Base-by-base conservation (phyloP, 352 stramenopile genomes). In the Phytopythium ostracodes region DNA sequence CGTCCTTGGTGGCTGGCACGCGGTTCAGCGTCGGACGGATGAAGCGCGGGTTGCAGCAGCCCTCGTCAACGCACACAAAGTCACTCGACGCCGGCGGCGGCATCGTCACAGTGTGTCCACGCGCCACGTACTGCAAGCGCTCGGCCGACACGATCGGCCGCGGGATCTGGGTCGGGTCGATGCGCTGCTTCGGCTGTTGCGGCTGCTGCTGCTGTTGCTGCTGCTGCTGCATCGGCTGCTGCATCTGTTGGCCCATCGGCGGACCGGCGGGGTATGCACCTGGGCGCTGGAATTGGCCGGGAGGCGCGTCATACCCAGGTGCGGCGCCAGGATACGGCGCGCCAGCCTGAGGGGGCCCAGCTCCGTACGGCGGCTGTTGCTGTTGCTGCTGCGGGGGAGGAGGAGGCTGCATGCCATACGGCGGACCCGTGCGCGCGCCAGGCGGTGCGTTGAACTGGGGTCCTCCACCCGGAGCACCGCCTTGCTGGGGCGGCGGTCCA, bases 21-120 rank as follows among this genome's bases (percentile, higher is more conserved):
- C 94, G 87, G 60, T 94, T 93, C 22, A 96, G 70, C 35, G 88
- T 94, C 56, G 85, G 87, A 9, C 88, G 88, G 59, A 96, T 96
- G 59, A 95, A 96, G 10, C 87, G 84, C n/a, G 88, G 88, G 68
- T 92, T 95, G 60, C 82, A 92, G 59, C 84, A 94, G 49, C 88
- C 88, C 72, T 95, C 86, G 56, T 95, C 86, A 1, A 93, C 71
- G 57, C 84, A 93, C 52, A 89, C 72, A 67, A 90, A 95, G 67
- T 92, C 80, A 40, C 82, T 92, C 4, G 81, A 91, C 0, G 86
- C 86, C 2, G 84, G 50, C 0, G 86, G 86, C 0, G 86, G 86
- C 82, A 93, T 91, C 12, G 86, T 91, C 44, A 95, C 78, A 0
- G 86, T 95, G 72, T 92, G 82, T 5, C 84, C 86, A 2, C 81